A percentile compares a stretch with the other conserved stretches of the same genome.
Evolutionary conservation across 1,284 basidiomycete genomes (phyloP).

Genomic region (Cutaneotrichosporon sp.): DNA sequence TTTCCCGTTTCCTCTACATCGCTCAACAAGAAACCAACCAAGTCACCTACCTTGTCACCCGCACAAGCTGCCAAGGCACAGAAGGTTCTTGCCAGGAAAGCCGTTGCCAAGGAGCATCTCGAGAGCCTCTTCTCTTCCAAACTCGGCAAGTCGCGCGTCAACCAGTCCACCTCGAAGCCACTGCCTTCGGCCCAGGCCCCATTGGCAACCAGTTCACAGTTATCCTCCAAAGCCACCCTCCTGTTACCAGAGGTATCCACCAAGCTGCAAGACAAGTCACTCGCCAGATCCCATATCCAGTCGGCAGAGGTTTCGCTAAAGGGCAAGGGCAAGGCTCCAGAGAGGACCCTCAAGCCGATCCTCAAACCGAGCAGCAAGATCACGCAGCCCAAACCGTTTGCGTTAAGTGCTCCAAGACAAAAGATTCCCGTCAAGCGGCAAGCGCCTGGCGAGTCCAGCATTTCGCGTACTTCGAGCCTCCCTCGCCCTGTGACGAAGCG

Average conservation of each 20-base stretch:
- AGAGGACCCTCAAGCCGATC: not conserved
- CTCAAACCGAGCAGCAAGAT: conserved; percentile 5
- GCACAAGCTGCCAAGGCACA: not conserved
- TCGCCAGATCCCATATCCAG: not conserved
- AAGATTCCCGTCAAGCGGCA: not conserved
- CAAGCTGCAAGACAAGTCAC: not conserved
- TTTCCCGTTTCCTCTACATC: not conserved
- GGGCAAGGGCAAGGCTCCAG: not conserved
- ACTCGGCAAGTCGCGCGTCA: not conserved
- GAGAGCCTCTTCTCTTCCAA: conserved; percentile 6
- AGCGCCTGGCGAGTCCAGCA: not conserved
- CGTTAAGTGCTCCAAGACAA: not conserved
- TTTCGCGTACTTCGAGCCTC: not conserved
- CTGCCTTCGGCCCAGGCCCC: not conserved
- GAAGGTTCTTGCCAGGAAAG: not conserved
- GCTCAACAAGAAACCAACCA: not conserved
- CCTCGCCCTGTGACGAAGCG: conserved; percentile 1
- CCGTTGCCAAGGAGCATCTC: conserved; percentile 4
- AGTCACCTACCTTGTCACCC: not conserved
- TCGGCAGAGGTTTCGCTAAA: not conserved
- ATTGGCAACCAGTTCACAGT: not conserved
- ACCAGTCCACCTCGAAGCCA: not conserved
- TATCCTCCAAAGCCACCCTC: not conserved
- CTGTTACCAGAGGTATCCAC: not conserved
- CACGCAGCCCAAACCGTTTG: not conserved